Evolutionary conservation across 768 basidiomycete genomes (phyloP), one percentile per base, ranked within the genome.

Genomic region (Boletus coccyginus): DNA sequence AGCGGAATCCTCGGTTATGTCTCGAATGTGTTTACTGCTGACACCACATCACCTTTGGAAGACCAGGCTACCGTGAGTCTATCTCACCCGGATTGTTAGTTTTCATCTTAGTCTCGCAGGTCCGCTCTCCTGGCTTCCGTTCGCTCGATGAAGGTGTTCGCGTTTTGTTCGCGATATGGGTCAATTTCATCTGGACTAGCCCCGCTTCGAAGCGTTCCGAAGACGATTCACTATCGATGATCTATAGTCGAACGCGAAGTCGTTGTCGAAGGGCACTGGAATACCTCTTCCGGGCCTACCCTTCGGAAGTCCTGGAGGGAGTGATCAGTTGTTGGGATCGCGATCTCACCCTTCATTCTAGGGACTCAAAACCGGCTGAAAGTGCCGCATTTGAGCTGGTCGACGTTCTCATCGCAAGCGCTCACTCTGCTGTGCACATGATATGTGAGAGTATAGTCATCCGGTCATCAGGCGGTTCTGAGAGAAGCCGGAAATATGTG

Each of bases 341-440:
- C 40, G 83, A 84, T 61, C 66, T 73, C 36, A 60, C 72, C 58
- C 81, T 86, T 65, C 62, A 84, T 40, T 48, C 55, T 46, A 58
- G 78, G 73, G 74, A 76, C 46, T 67, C 77, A 29, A 70, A 69
- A 41, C 58, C 71, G 5, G 70, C 77, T 2, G 74, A 77, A 43
- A 77, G 79, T 32, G 78, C 82, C 7, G 79, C 88, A 2, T 96
- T 95, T 64, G 88, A 94, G 54, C 77, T 96, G 24, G 77, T 96
- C 13, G 94, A 97, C 67, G 75, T 86, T 16, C 81, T 98, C 32
- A 82, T 94, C 8, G 79, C 90, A 4, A 96, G 83, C 66, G 89
- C 94, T 5, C 93, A 94, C 64, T 88, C 81, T 52, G 85, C 90
- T 9, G 93, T 98, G 1, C 87, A 92, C 59, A 87, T 95, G 81